phyloP scores from a whole-genome alignment of 495 filamentous ascomycete genomes.

The Aspergillus incahuasiensis region DNA sequence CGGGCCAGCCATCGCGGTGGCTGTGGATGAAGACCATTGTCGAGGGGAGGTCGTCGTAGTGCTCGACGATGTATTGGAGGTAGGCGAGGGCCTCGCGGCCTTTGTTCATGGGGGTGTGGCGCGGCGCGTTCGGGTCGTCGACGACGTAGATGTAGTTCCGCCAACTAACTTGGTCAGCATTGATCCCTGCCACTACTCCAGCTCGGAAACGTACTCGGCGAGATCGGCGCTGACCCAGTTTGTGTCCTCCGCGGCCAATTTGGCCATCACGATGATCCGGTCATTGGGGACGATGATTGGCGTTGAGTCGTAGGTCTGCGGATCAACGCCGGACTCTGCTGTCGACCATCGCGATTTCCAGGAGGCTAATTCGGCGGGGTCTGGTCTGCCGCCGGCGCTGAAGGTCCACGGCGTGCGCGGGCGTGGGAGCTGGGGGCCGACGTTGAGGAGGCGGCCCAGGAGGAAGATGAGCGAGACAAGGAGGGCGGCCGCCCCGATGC shows the following conservation, averaged over 20 bases:
- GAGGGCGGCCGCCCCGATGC: constrained; percentile 32
- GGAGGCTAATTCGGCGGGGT: background rate
- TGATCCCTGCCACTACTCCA: background rate
- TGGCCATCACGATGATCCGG: constrained; percentile 41
- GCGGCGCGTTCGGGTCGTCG: constrained; percentile 32
- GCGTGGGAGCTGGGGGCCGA: constrained; percentile 22
- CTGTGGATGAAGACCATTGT: constrained; percentile 42
- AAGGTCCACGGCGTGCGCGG: constrained; percentile 29
- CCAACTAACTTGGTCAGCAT: constrained; percentile 28
- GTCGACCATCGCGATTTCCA: constrained; percentile 7
- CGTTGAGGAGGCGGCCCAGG: constrained; percentile 30
- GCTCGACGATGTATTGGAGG: constrained; percentile 45
- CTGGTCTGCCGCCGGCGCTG: constrained; percentile 19
- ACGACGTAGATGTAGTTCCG: constrained; percentile 44
- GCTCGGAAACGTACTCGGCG: constrained; percentile 31
- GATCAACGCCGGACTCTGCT: constrained; percentile 8
- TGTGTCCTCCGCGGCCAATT: constrained; percentile 34
- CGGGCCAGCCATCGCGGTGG: constrained; percentile 36
- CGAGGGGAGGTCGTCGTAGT: constrained; percentile 41
- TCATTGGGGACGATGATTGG: constrained; percentile 37
- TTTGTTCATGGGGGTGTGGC: constrained; percentile 43
- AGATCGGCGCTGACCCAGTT: constrained; percentile 38
- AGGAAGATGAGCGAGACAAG: constrained; percentile 33
- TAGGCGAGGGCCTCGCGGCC: constrained; percentile 46
- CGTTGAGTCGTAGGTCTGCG: constrained; percentile 28